Evolutionary conservation across 2,329 filamentous ascomycete species (phyloP).

Genomic region (Cordyceps pruinosa): DNA sequence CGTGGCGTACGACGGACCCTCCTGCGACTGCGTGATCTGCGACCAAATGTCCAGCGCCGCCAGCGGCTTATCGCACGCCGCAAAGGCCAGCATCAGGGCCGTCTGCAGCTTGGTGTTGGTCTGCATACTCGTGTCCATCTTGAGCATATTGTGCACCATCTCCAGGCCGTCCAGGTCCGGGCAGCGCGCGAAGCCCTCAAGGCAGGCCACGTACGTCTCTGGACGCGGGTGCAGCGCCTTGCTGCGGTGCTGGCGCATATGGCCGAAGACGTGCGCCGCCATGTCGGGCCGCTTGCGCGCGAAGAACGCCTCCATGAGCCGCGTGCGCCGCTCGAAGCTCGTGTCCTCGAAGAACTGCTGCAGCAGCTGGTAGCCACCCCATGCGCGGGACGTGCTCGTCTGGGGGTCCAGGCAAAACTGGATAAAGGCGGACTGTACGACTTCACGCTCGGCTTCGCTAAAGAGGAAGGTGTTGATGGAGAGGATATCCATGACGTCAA

Average conservation of each 20-base stretch:
- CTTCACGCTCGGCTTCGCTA: slow-evolving; percentile 60
- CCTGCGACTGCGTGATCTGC: slow-evolving; percentile 72
- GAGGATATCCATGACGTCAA: slow-evolving; percentile 75
- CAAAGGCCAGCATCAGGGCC: slow-evolving; percentile 80
- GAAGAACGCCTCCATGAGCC: slow-evolving; percentile 79
- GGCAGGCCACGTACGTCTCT: slow-evolving; percentile 70
- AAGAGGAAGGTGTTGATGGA: slow-evolving; percentile 67
- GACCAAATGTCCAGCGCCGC: slow-evolving; percentile 75
- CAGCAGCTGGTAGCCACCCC: slow-evolving; percentile 60
- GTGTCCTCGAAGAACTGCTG: slow-evolving; percentile 61
- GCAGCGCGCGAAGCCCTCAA: slow-evolving; percentile 64
- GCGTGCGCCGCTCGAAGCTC: slow-evolving; percentile 55
- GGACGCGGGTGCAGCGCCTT: slow-evolving; percentile 56
- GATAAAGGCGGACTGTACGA: slow-evolving; percentile 60
- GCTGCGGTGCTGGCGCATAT: slow-evolving; percentile 78
- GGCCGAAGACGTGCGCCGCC: slow-evolving; percentile 78
- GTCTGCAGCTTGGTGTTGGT: slow-evolving; percentile 72
- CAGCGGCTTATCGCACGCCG: slow-evolving; percentile 56
- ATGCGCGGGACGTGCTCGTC: slow-evolving; percentile 57
- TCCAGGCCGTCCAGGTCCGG: slow-evolving; percentile 55
- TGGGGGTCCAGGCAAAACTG: slow-evolving; percentile 57
- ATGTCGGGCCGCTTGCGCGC: slow-evolving; percentile 71
- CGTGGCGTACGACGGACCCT: slow-evolving; percentile 78
- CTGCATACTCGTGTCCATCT: slow-evolving; percentile 78
- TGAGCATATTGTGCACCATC: slow-evolving; percentile 85